Evolutionary conservation across 2,329 filamentous ascomycete genomes (phyloP).

Genomic region (Alternaria panax): DNA sequence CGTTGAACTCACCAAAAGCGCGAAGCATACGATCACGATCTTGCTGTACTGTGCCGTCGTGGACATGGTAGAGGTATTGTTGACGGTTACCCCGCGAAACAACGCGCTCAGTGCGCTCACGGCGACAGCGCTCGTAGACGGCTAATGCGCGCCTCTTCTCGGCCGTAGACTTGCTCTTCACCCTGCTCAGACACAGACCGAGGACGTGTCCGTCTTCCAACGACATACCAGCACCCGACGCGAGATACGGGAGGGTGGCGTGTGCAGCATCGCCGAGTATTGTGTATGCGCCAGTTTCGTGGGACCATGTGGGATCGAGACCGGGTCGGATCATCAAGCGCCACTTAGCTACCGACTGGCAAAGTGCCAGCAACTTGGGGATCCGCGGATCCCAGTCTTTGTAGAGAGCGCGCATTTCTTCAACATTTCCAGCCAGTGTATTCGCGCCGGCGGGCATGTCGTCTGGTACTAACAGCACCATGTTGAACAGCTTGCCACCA

Average conservation of each 20-base stretch:
- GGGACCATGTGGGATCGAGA: slow-evolving; percentile 63
- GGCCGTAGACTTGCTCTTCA: slow-evolving; percentile 50
- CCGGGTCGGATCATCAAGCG: slow-evolving; percentile 64
- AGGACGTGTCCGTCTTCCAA: slow-evolving; percentile 67
- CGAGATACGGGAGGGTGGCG: slow-evolving; percentile 69
- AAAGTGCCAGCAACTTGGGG: slow-evolving; percentile 64
- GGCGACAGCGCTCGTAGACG: slow-evolving; percentile 66
- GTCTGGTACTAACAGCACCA: slow-evolving; percentile 61
- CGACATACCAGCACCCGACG: slow-evolving; percentile 66
- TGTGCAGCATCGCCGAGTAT: slow-evolving; percentile 71
- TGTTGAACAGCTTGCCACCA: slow-evolving; percentile 59
- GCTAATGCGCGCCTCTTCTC: slow-evolving; percentile 50
- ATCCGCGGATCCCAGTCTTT: slow-evolving; percentile 64
- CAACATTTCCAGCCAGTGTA: slow-evolving; percentile 59
- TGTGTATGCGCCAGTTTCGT: slow-evolving; percentile 63
- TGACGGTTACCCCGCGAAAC: slow-evolving; percentile 67
- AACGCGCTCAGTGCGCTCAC: slow-evolving; percentile 65
- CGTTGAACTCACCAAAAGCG: slow-evolving; percentile 41
- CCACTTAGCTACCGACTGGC: slow-evolving; percentile 68
- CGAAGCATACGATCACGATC: slow-evolving; percentile 56
- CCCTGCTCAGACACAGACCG: slow-evolving; percentile 61
- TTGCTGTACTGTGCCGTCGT: slow-evolving; percentile 64
- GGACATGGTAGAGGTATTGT: slow-evolving; percentile 68
- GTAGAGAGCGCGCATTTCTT: slow-evolving; percentile 63
- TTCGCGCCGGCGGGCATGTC: slow-evolving; percentile 57